phyloP scores from a whole-genome alignment of 345 rosid species.

The Isatis tinctoria region DNA sequence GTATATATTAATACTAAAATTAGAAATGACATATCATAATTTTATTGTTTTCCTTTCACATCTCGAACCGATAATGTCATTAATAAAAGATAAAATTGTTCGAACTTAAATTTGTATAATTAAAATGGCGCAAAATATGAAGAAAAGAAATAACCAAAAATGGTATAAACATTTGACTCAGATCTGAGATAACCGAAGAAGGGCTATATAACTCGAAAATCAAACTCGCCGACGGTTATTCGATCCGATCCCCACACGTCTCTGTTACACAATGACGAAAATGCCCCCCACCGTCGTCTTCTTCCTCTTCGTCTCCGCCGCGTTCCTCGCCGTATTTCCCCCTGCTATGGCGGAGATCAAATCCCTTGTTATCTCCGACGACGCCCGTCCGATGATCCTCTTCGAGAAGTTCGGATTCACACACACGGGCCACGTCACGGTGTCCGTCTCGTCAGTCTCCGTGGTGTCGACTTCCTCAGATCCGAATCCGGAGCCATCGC shows the following conservation, averaged over 20 bases:
- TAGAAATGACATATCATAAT: background rate
- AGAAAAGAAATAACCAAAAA: background rate
- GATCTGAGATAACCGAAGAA: slow-evolving; percentile 14
- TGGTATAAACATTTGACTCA: background rate
- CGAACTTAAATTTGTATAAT: background rate
- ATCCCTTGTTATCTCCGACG: slow-evolving; percentile 52
- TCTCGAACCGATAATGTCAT: background rate
- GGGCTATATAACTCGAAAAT: background rate
- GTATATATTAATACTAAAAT: background rate
- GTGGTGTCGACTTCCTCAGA: slow-evolving; percentile 48
- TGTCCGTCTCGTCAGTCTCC: slow-evolving; percentile 62
- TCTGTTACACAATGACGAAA: slow-evolving; percentile 40
- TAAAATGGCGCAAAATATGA: background rate
- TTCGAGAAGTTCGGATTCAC: slow-evolving; percentile 97
- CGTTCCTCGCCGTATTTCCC: slow-evolving; percentile 27
- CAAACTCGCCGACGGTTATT: slow-evolving; percentile 19
- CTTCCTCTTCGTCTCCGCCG: slow-evolving; percentile 30
- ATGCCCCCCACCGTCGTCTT: slow-evolving; percentile 28
- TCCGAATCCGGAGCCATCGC: slow-evolving; percentile 52
- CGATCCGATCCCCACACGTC: background rate
- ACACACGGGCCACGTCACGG: slow-evolving; percentile 61
- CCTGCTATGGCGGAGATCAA: slow-evolving; percentile 61
- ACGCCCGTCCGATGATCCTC: slow-evolving; percentile 90
- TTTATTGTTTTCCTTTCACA: too few species aligned
- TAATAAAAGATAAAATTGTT: background rate